A percentile compares a stretch with the other conserved stretches of the same genome.
These are phyloP conservation scores for Leccinum broughii DNA, from an alignment of 768 basidiomycete species.

Conservation along the genomic window DNA sequence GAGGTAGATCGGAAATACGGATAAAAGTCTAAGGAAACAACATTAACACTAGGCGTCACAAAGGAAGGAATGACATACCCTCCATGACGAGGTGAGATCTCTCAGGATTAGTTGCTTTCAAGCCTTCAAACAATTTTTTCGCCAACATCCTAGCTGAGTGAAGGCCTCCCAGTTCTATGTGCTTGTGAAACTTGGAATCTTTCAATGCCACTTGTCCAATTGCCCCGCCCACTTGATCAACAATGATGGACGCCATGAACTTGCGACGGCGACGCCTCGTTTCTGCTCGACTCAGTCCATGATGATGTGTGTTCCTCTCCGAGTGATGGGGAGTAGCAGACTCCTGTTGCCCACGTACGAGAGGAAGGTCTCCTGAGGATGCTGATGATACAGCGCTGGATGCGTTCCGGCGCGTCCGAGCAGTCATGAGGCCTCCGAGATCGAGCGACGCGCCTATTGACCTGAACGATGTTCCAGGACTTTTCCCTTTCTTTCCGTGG, in stretches of 20 bases:
- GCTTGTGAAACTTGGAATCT: conserved; percentile 58
- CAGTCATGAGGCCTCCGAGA: conserved; percentile 21
- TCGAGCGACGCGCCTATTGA: conserved; percentile 41
- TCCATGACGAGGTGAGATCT: conserved; percentile 65
- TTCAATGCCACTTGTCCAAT: conserved; percentile 74
- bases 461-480: conserved; percentile 42
- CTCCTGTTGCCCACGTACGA: conserved; percentile 16
- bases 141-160: conserved; percentile 68
- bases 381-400: conserved; percentile 7
- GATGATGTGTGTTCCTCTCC: conserved; percentile 17
- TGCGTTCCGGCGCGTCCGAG: conserved; percentile 20
- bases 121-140: conserved; percentile 61
- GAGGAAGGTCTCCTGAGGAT: background rate
- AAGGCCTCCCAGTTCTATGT: conserved; percentile 53
- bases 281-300: conserved; percentile 26
- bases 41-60: background rate
- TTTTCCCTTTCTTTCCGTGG: conserved; percentile 50
- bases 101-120: conserved; percentile 60
- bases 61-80: conserved; percentile 40
- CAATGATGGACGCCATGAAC: conserved; percentile 63
- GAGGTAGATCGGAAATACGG: conserved; percentile 71
- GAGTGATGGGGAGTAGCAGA: conserved; percentile 8
- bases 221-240: conserved; percentile 64
- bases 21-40: conserved; percentile 57
- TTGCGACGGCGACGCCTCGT: conserved; percentile 46